Percentiles rank a stretch among this genome's conserved stretches.
phyloP scores from a whole-genome alignment of 805 yeast genomes.

The Schwanniomyces yamadae region DNA sequence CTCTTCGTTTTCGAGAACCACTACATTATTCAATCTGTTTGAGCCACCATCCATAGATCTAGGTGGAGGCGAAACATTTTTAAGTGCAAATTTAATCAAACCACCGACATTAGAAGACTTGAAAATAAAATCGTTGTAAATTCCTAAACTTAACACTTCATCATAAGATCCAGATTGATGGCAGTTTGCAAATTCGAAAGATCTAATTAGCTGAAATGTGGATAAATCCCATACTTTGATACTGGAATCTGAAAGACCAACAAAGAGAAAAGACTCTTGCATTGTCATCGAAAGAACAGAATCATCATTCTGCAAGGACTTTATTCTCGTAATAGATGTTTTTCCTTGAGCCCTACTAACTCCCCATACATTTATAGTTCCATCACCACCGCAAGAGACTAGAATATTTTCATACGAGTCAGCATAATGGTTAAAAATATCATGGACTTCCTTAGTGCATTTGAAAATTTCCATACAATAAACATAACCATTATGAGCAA shows the following conservation, averaged over 20 bases:
- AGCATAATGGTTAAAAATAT: conserved; percentile 18
- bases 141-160: conserved; percentile 56
- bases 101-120: conserved; percentile 56
- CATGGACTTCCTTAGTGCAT: conserved; percentile 10
- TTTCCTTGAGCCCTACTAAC: conserved; percentile 9
- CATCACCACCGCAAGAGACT: conserved; percentile 84
- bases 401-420: conserved; percentile 18
- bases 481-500: conserved; percentile 91
- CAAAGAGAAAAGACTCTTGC: conserved; percentile 68
- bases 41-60: conserved; percentile 6
- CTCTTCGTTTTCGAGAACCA: conserved; percentile 12
- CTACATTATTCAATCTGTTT: conserved; percentile 9
- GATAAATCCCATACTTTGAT: conserved; percentile 86
- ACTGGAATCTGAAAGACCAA: conserved; percentile 74
- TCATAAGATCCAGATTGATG: conserved; percentile 12
- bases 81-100: conserved; percentile 27
- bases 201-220: conserved; percentile 66
- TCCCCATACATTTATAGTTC: conserved; percentile 79
- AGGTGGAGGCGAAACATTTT: conserved; percentile 10
- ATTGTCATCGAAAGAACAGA: conserved; percentile 70
- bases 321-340: conserved; percentile 18
- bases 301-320: conserved; percentile 59
- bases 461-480: conserved; percentile 56
- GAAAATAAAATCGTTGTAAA: conserved; percentile 56
- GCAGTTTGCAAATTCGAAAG: conserved; percentile 29